Evolutionary conservation across 345 rosid species (phyloP), one percentile per base, ranked within the genome.

Genomic region (Ricinus communis): DNA sequence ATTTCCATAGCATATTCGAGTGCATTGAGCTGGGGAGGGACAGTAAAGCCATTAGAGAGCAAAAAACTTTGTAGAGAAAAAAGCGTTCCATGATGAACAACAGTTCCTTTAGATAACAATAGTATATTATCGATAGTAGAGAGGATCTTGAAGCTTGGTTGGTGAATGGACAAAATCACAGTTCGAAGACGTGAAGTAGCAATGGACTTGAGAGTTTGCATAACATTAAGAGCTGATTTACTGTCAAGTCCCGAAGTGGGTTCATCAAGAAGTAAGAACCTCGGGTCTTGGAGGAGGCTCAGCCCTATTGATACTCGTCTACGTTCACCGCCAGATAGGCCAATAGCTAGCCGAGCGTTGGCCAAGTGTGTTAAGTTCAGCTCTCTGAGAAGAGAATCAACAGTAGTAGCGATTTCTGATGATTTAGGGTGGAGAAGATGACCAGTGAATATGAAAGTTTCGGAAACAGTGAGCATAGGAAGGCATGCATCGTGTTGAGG

Each of bases 161-260:
- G 98, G 68, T 94, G 98, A n/a, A 94, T 90, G 13, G 98, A 94
- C 72, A 94, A 76, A 52, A 94, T 69, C 47, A 94, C 85, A 0
- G 97, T 94, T 1, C 97, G 75, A 59, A 80, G 75, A 56, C 95
- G 86, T 0, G 94, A 83, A n/a, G 70, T 51, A 1, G 97, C 87
- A 3, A 94, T 87, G 19, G 90, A 71, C 69, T 85, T 88, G 25
- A 94, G 78, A 31, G 82, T 88, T 68, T 86, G 84, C 51, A 91
- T 76, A 9, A 94, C 96, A 45, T 88, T 91, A 36, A 80, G 86
- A 50, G 98, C 97, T 0, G 98, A 94, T 52, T 82, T 88, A 67
- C 95, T 91, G 43, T 91, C 98, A 16, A 94, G 86, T 4, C 96
- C 91, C 0, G 97, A 91, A 74, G 98, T 94, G 45, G 97, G 98